Evolutionary conservation across 2,329 filamentous ascomycete species (phyloP), one percentile per base, ranked within the genome.

Genomic region (Clarireedia paspali): DNA sequence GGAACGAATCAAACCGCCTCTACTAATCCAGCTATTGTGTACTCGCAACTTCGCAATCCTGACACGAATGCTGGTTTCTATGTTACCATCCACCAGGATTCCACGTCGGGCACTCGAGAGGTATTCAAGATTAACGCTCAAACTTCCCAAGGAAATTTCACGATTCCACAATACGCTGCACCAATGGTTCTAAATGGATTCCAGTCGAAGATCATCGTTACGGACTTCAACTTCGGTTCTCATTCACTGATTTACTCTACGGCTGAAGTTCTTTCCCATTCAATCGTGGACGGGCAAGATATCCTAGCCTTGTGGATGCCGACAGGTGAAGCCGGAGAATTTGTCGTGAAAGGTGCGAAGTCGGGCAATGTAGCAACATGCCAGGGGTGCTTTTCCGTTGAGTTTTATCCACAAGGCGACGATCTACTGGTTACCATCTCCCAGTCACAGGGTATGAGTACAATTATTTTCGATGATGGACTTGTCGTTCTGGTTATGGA

Each of bases 161-260:
- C 74, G 0, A 73, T 85, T 14, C 81, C 82, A 1, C 75, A 77
- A 55, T 71, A 75, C 47, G 74, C 71, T 2, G 72, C 71, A 0
- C 64, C 67, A 0, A 75, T 84, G 46, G 71, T 76, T 5, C 73
- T 86, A 42, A 77, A 83, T 55, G 83, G 83, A 1, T 78, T 83
- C 39, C 78, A 84, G 55, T 77, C 81, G 6, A 84, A 85, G 71
- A 79, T 85, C 15, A 66, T 84, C 3, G 78, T 81, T 0, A 81
- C 81, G 0, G 82, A 85, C 60, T 85, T 83, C 56, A 66, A 60
- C 1, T 76, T 83, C 40, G 82, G 81, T 1, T 66, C 69, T 6
- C 71, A 79, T 58, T 76, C 68, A 0, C 65, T 82, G 0, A 64
- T 82, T 0, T 82, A 82, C 64, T 80, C 78, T 0, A 81, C 79